Conservation (phyloP, 139 green algal genomes). For the Astrephomene gubernaculifera region DNA sequence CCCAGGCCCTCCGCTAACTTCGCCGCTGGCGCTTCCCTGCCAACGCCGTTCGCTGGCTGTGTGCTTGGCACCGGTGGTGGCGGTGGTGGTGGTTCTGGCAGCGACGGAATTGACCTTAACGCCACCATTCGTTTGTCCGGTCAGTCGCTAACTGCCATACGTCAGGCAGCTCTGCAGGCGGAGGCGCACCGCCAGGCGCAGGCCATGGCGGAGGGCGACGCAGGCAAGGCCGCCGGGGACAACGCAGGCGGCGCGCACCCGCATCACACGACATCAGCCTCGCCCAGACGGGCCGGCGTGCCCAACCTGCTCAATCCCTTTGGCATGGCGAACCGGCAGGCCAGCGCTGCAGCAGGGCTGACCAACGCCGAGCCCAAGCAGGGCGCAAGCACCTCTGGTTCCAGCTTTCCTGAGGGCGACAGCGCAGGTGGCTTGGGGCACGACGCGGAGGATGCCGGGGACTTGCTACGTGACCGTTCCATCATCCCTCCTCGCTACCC, state of each 20-base stretch:
- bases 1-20: no score
- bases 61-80: neutral
- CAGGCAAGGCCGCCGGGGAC: neutral
- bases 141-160: slow-evolving; percentile 25
- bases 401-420: neutral
- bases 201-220: slow-evolving; percentile 22
- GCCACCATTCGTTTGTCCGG: neutral
- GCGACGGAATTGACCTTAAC: neutral
- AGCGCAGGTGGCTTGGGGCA: neutral
- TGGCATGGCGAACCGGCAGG: neutral
- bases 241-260: neutral
- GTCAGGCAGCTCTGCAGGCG: slow-evolving; percentile 13
- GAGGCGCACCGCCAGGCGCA: slow-evolving; percentile 9
- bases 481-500: slow-evolving; percentile 41
- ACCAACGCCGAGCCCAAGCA: neutral
- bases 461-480: slow-evolving; percentile 14
- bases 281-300: neutral
- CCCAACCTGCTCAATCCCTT: slow-evolving; percentile 1
- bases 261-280: neutral
- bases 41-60: neutral
- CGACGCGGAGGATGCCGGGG: neutral
- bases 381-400: neutral
- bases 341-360: neutral
- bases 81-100: neutral
- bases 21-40: neutral